Conservation (phyloP, 495 filamentous ascomycete genomes). For the Usnea hakonensis region DNA sequence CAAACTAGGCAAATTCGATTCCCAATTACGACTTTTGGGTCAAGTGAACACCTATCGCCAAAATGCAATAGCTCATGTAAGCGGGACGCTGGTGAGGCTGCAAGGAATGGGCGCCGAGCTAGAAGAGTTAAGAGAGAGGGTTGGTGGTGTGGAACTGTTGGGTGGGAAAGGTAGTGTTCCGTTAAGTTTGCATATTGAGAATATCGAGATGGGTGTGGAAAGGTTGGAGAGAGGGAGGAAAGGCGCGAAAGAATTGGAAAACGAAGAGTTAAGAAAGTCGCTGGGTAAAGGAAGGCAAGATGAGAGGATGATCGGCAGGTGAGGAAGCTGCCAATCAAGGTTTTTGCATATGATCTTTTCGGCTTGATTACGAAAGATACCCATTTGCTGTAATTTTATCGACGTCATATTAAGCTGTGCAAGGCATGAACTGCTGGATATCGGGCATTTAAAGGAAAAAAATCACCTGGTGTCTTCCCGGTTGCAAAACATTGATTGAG, state of each 20-base stretch:
- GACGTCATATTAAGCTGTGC: no score
- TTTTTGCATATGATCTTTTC: neutral
- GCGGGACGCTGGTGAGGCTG: slow-evolving; percentile 52
- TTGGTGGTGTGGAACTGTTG: slow-evolving; percentile 51
- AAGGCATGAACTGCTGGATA: no score
- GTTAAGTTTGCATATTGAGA: slow-evolving; percentile 60
- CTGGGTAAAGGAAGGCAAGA: slow-evolving; percentile 29
- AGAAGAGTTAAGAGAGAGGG: slow-evolving; percentile 58
- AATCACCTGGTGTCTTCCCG: neutral
- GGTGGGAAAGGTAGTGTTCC: slow-evolving; percentile 45
- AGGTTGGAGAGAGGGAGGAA: slow-evolving; percentile 51
- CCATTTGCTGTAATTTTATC: slow-evolving; percentile 4
- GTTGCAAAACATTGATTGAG: neutral
- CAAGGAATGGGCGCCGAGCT: slow-evolving; percentile 57
- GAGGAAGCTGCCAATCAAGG: neutral
- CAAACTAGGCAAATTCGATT: slow-evolving; percentile 46
- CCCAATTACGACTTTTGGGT: slow-evolving; percentile 48
- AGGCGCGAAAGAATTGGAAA: slow-evolving; percentile 48
- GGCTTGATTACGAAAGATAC: neutral
- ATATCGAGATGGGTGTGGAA: slow-evolving; percentile 58
- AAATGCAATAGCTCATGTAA: slow-evolving; percentile 52
- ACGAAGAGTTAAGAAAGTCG: slow-evolving; percentile 45
- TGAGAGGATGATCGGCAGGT: slow-evolving; percentile 17
- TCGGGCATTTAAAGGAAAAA: neutral
- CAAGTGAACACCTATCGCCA: slow-evolving; percentile 53